Conservation (phyloP, 805 yeast species). For the Zygosaccharomyces lentus region DNA sequence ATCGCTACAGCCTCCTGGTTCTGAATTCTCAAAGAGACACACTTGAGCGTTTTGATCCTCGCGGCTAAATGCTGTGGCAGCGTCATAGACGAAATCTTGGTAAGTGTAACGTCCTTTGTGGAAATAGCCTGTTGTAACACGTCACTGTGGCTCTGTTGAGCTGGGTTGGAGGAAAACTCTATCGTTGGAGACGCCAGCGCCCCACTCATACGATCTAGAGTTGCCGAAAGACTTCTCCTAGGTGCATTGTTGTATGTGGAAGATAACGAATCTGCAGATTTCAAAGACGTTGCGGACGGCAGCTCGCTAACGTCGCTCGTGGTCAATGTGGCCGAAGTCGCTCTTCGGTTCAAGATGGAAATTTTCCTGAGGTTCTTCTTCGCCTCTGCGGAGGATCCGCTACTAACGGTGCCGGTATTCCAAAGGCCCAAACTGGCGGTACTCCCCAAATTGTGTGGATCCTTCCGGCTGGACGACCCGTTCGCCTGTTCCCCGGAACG, state of each 20-base stretch:
- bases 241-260: conserved; percentile 1
- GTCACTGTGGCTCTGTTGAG: conserved; percentile 13
- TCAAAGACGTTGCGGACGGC: conserved; percentile 3
- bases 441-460: background rate
- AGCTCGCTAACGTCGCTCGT: conserved; percentile 8
- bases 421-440: background rate
- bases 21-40: conserved; percentile 34
- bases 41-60: conserved; percentile 11
- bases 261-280: conserved; percentile 8
- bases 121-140: conserved; percentile 33
- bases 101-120: conserved; percentile 66
- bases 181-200: conserved; percentile 20
- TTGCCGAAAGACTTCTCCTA: conserved; percentile 28
- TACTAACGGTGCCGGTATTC: background rate
- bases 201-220: conserved; percentile 29
- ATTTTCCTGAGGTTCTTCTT: conserved; percentile 18
- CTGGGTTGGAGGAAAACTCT: conserved; percentile 29
- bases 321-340: conserved; percentile 14
- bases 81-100: conserved; percentile 47
- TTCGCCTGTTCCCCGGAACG: conserved; percentile 4
- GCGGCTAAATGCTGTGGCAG: conserved; percentile 29
- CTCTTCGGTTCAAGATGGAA: conserved; percentile 24
- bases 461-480: background rate
- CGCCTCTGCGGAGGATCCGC: conserved; percentile 1
- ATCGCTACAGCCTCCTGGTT: conserved; percentile 62